phyloP scores from a whole-genome alignment of 768 basidiomycete species.

The Tulasnella sp. region DNA sequence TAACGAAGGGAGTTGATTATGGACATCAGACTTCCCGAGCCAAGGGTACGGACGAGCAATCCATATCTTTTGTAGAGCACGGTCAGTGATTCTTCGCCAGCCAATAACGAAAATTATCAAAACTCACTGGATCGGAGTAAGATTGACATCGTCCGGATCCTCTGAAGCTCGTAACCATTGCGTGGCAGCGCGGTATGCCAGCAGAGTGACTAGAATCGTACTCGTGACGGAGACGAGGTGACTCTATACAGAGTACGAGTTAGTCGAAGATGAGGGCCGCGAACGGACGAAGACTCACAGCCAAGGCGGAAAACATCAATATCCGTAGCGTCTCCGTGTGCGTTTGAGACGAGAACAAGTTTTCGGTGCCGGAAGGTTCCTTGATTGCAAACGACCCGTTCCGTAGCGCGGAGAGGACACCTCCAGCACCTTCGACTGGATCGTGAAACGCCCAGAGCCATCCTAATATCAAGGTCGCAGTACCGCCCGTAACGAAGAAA shows the following conservation, averaged over 20 bases:
- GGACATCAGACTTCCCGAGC: background rate
- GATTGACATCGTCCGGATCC: background rate
- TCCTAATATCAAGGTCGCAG: background rate
- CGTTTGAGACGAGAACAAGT: background rate
- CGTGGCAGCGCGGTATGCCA: background rate
- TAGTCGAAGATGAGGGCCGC: background rate
- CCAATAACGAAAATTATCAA: background rate
- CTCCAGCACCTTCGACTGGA: background rate
- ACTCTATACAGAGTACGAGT: background rate
- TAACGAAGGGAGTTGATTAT: background rate
- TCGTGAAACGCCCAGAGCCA: background rate
- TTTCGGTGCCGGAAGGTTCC: background rate
- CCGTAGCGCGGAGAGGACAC: background rate
- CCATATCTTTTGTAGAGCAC: background rate
- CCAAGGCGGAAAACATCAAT: background rate
- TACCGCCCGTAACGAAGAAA: background rate
- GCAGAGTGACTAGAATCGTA: background rate
- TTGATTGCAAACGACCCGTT: background rate
- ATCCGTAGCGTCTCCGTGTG: background rate
- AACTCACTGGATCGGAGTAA: background rate
- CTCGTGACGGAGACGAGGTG: background rate
- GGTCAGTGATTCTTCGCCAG: background rate
- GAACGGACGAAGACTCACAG: background rate
- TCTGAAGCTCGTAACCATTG: background rate
- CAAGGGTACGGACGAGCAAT: background rate